These are phyloP conservation scores for Taphrina wiesneri DNA, from an alignment of 1,139 yeast species.

Conservation along the genomic window DNA sequence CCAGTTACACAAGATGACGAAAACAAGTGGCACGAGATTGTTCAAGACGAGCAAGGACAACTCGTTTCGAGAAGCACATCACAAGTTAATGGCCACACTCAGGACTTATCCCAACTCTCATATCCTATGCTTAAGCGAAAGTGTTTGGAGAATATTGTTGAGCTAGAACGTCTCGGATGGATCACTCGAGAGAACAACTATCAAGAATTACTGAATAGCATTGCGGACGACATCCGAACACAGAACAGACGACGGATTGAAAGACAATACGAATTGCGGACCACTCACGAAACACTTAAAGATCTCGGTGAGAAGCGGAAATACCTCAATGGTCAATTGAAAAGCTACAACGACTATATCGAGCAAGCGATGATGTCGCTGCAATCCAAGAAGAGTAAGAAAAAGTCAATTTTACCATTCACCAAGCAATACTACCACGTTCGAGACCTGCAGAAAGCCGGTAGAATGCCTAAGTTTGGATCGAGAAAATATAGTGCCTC, in stretches of 20 bases:
- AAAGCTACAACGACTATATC: slow-evolving; percentile 68
- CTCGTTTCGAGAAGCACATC: slow-evolving; percentile 41
- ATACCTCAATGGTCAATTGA: slow-evolving; percentile 61
- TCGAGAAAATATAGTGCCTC: slow-evolving; percentile 80
- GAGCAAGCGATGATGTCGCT: slow-evolving; percentile 64
- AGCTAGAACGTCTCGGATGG: slow-evolving; percentile 69
- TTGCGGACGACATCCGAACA: slow-evolving; percentile 79
- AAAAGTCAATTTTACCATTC: slow-evolving; percentile 59
- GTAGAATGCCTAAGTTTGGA: slow-evolving; percentile 74
- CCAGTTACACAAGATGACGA: slow-evolving; percentile 73
- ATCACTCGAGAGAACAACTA: slow-evolving; percentile 69
- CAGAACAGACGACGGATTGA: slow-evolving; percentile 69
- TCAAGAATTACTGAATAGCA: slow-evolving; percentile 76
- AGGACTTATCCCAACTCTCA: slow-evolving; percentile 49
- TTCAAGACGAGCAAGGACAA: slow-evolving; percentile 51
- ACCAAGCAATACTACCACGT: slow-evolving; percentile 79
- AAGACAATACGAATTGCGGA: slow-evolving; percentile 62
- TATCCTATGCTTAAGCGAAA: slow-evolving; percentile 77
- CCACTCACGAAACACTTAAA: slow-evolving; percentile 61
- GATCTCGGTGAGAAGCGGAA: slow-evolving; percentile 63
- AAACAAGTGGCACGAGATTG: slow-evolving; percentile 57
- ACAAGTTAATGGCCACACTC: slow-evolving; percentile 14
- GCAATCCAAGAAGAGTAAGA: slow-evolving; percentile 56
- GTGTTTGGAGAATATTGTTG: slow-evolving; percentile 73
- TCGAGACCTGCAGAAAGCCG: slow-evolving; percentile 66